Conservation (phyloP, 257 asterid species). For the Solanum chilense region DNA sequence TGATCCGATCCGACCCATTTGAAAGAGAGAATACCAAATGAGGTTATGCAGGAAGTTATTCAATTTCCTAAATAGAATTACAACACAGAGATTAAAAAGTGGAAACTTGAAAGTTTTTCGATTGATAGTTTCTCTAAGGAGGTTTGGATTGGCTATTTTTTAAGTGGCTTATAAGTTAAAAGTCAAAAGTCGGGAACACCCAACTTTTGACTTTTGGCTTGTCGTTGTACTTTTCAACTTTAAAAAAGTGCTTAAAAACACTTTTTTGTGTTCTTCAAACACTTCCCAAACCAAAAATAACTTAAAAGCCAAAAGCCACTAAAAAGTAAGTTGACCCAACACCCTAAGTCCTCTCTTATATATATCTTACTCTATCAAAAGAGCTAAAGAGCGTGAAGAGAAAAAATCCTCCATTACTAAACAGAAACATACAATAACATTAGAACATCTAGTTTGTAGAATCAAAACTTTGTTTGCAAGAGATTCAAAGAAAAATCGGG, state of each 20-base stretch:
- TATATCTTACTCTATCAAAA: background rate
- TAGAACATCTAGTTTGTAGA: background rate
- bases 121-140: background rate
- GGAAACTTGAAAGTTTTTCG: background rate
- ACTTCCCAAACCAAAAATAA: background rate
- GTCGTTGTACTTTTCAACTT: background rate
- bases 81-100: background rate
- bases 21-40: background rate
- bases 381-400: background rate
- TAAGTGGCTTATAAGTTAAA: background rate
- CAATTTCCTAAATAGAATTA: background rate
- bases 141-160: background rate
- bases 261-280: background rate
- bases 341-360: background rate
- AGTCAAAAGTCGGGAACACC: background rate
- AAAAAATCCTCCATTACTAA: background rate
- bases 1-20: background rate
- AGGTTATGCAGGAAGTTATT: background rate
- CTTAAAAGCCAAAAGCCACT: background rate
- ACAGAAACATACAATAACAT: background rate
- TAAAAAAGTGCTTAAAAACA: background rate
- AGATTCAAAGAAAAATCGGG: background rate
- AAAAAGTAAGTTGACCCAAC: background rate
- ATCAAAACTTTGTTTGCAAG: background rate
- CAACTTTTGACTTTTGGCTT: background rate